phyloP scores from a whole-genome alignment of 371 early-diverging fungal genomes.

The Rhizopus delemar region DNA sequence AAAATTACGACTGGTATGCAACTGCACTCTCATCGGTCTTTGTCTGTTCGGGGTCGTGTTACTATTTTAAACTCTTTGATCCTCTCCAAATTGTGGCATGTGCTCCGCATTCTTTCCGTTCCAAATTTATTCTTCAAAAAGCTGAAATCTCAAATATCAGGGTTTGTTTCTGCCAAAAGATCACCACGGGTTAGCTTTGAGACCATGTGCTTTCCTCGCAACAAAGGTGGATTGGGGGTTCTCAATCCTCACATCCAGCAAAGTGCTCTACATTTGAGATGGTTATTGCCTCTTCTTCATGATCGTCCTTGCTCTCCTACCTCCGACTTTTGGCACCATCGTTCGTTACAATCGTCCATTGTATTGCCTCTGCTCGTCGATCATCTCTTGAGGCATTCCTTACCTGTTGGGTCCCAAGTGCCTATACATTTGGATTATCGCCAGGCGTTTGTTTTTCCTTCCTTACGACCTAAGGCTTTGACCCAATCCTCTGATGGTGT shows the following conservation, averaged over 20 bases:
- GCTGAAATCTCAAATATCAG: background rate
- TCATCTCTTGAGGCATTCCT: too few species aligned
- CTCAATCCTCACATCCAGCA: conserved; percentile 17
- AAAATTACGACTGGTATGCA: conserved; percentile 9
- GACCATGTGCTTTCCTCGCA: too few species aligned
- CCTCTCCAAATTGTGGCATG: conserved; percentile 15
- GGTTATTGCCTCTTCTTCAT: conserved; percentile 15
- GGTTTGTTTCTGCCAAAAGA: conserved; percentile 2
- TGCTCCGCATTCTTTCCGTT: too few species aligned
- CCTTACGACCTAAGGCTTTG: too few species aligned
- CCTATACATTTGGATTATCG: too few species aligned
- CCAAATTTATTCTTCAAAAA: background rate
- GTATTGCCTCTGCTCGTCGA: too few species aligned
- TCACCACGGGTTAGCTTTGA: too few species aligned
- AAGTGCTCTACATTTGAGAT: conserved; percentile 13
- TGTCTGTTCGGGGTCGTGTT: conserved; percentile 27
- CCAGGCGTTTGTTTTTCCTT: too few species aligned
- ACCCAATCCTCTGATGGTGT: too few species aligned
- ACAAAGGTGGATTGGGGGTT: conserved; percentile 1
- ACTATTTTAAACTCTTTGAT: conserved; percentile 25
- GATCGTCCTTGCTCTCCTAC: background rate
- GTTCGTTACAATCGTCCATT: too few species aligned
- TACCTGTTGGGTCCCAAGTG: too few species aligned
- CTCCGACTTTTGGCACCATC: background rate
- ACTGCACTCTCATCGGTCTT: conserved; percentile 6